phyloP scores from a whole-genome alignment of 2,329 filamentous ascomycete genomes.

The Aspergillus quadrilineatus region DNA sequence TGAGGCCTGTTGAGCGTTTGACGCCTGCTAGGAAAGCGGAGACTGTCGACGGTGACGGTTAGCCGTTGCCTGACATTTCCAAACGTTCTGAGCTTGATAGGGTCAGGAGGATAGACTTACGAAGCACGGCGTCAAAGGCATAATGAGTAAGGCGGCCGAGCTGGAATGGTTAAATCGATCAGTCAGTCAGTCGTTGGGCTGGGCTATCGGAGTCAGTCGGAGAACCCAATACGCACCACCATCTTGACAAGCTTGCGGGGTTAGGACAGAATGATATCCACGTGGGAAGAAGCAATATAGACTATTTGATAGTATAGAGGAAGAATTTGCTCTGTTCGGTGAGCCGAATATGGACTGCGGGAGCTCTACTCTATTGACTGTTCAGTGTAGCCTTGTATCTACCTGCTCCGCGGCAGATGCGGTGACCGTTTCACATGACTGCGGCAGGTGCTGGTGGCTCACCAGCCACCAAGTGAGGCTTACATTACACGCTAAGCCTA shows the following conservation, averaged over 20 bases:
- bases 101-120: conserved; percentile 56
- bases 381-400: background rate
- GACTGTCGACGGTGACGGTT: conserved; percentile 53
- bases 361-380: background rate
- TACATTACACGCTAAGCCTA: background rate
- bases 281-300: conserved; percentile 8
- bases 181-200: conserved; percentile 1
- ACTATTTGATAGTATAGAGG: background rate
- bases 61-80: background rate
- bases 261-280: background rate
- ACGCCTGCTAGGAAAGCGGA: conserved; percentile 96
- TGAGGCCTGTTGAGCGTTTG: conserved; percentile 94
- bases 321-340: background rate
- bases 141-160: conserved; percentile 91
- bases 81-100: background rate
- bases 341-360: conserved; percentile 1
- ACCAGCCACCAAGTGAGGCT: background rate
- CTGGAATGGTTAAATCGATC: conserved; percentile 51
- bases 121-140: conserved; percentile 90
- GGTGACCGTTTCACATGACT: conserved; percentile 11
- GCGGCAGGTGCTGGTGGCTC: conserved; percentile 3
- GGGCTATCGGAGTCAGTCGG: background rate
- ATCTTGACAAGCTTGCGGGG: background rate
- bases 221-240: conserved; percentile 11
- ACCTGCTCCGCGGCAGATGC: background rate